Evolutionary conservation across 306 rosid genomes (phyloP), one percentile per base, ranked within the genome.

Genomic region (Canavalia gladiata): DNA sequence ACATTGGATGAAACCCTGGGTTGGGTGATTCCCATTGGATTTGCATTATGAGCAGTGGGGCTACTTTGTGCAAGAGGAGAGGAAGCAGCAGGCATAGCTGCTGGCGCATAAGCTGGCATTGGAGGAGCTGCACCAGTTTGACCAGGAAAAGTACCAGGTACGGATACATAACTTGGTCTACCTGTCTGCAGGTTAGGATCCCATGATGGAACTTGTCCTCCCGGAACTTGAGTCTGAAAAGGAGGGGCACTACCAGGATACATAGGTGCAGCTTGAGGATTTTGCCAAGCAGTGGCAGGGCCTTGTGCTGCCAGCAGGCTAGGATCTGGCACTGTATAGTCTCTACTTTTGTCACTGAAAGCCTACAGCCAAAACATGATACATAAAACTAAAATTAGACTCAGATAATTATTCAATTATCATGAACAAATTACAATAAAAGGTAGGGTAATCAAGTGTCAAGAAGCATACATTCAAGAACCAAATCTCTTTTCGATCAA

Each of bases 311-410:
- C 57, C 47, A 75, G 56, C 31, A 82, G 11, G 5, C 72, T 75
- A 57, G 77, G 85, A 81, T 74, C 71, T 62, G 86, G 78, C 6
- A 82, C 78, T 33, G 86, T 83, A 1, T 83, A 83, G 79, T 83
- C 86, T 76, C 98, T 88, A 84, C 97, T 94, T 84, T 93, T 93
- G 82, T 94, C 98, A 78, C 98, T 90, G 89, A 80, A 91, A 55
- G 97, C 98, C 98, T 94, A 73, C 72, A 86, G 65, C 6, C 65
- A 73, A 43, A 63, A 65, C 55, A 75, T 7, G 10, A 41, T 55
- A 79, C 54, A 50, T 28, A 64, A 60, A 10, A 81, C 68, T 59
- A 28, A 77, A 72, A 62, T 45, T 66, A 82, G 42, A 83, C 56
- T 74, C 57, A 43, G 28, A 42, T 34, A 52, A 73, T 75, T 35